These are phyloP conservation scores for Phytophthora parvispora DNA, from an alignment of 352 stramenopile genomes.

Conservation along the genomic window DNA sequence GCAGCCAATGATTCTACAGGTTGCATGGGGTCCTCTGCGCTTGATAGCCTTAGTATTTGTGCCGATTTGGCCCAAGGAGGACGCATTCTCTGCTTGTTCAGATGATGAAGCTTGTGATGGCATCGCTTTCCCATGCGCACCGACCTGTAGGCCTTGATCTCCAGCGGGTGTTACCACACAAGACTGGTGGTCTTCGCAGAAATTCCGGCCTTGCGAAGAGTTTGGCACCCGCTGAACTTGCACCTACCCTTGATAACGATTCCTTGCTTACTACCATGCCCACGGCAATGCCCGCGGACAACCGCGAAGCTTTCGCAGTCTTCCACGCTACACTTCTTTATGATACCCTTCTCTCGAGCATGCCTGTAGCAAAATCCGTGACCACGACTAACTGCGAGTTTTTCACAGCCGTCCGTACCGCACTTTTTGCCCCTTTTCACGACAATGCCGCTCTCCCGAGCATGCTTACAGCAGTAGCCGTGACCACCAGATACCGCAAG, in stretches of 20 bases:
- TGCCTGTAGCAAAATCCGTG: background rate
- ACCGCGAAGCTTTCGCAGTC: background rate
- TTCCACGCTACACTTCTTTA: background rate
- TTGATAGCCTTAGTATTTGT: background rate
- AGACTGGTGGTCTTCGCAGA: background rate
- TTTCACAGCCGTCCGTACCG: background rate
- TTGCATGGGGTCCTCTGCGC: background rate
- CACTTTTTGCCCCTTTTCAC: background rate
- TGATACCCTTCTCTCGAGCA: background rate
- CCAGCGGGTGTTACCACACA: background rate
- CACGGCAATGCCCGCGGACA: background rate
- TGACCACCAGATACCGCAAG: background rate
- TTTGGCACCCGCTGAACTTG: background rate
- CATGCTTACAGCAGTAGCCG: background rate
- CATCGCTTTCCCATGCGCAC: background rate
- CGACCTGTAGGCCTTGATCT: background rate
- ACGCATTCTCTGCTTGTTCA: background rate
- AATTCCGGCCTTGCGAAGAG: background rate
- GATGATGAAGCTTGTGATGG: background rate
- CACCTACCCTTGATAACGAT: background rate
- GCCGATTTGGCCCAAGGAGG: background rate
- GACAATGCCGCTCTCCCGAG: background rate
- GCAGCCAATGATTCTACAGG: slow-evolving; percentile 5
- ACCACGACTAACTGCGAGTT: background rate
- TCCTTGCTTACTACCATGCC: background rate